These are phyloP conservation scores for Verticillium alfalfae DNA, from an alignment of 2,329 filamentous ascomycete genomes.

Conservation along the genomic window DNA sequence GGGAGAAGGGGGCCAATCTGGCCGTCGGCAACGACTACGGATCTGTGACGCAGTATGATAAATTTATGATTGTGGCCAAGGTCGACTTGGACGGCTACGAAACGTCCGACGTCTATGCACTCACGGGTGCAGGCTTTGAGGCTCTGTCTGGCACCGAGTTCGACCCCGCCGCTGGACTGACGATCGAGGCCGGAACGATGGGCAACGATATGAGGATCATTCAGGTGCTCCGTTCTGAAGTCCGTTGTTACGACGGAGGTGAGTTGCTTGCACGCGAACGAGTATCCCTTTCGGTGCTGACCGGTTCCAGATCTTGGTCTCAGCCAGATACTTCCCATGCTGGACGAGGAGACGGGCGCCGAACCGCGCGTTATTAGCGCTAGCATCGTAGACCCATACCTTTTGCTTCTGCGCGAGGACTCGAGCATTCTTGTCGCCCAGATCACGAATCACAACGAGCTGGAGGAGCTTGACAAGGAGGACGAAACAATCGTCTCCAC, in stretches of 20 bases:
- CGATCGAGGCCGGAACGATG: constrained; percentile 79
- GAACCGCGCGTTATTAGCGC: constrained; percentile 74
- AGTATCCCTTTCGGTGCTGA: constrained; percentile 6
- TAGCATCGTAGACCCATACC: constrained; percentile 81
- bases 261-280: constrained; percentile 26
- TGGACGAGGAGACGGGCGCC: constrained; percentile 81
- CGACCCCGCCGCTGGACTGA: constrained; percentile 81
- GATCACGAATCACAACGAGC: constrained; percentile 74
- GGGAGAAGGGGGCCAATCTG: constrained; percentile 42
- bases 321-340: constrained; percentile 85
- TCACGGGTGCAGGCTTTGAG: constrained; percentile 70
- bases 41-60: constrained; percentile 60
- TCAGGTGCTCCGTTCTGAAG: constrained; percentile 80
- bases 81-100: constrained; percentile 63
- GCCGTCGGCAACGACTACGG: constrained; percentile 51
- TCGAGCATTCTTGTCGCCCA: constrained; percentile 72
- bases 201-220: constrained; percentile 77
- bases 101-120: constrained; percentile 70
- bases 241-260: constrained; percentile 88
- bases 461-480: constrained; percentile 72
- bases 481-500: constrained; percentile 50
- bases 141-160: constrained; percentile 81
- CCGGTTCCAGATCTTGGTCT: constrained; percentile 67
- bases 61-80: constrained; percentile 80
- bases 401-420: constrained; percentile 80